Base-by-base conservation (phyloP, 768 basidiomycete species). In the Boletus reticulatus region DNA sequence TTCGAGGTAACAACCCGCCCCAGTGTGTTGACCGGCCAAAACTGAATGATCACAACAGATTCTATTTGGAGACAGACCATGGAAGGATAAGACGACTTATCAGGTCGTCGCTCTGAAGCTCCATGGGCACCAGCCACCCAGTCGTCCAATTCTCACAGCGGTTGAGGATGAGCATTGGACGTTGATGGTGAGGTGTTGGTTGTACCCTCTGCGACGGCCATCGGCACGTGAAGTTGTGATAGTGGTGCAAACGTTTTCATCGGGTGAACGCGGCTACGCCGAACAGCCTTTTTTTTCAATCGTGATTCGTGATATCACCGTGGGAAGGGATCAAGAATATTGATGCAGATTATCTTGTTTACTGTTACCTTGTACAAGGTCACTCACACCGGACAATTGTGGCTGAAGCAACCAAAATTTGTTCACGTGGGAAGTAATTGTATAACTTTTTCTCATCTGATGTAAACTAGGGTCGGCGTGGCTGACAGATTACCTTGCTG, bases 121-220 rank as follows among this genome's bases (percentile, higher is more conserved):
- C n/a, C n/a, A n/a, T 5, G 12, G 2, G 0, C 39, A 55, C 41
- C 20, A 2, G 10, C 24, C 14, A 1, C 52, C 52, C 1, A 3
- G 34, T 24, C 36, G 52, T 2, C 52, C 52, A 13, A 8, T 29
- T 9, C 9, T 4, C 16, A 9, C 10, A 1, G 34, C 4, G 5
- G 13, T 56, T 2, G 31, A 14, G 4, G 38, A 58, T 2, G 2
- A 7, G 3, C 57, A 50, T 4, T 58, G 53, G 56, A 16, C 31
- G 8, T n/a, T 58, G 36, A 49, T 57, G 43, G 9, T 57, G 4
- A 31, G 22, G 24, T 49, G 54, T 29, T 56, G 48, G 53, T 34
- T 37, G 14, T 3, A 1, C 4, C 48, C 54, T 43, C n/a, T 3
- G 22, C 12, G 22, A 16, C 43, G 52, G 2, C 56, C 52, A 16